phyloP scores from a whole-genome alignment of 495 filamentous ascomycete species.

The Thozetella sp. region DNA sequence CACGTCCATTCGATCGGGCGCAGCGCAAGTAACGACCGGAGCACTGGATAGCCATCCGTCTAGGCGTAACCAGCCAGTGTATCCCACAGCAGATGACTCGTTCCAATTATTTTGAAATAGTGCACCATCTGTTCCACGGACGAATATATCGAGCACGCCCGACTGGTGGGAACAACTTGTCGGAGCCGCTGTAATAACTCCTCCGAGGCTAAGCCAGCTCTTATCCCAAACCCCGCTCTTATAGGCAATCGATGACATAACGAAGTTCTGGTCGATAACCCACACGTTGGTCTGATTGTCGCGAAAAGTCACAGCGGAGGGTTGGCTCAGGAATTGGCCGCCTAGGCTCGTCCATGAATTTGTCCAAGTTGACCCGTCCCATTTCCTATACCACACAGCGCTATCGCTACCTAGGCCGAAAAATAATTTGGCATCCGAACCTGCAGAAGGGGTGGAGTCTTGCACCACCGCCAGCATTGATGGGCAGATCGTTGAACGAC shows the following conservation, averaged over 20 bases:
- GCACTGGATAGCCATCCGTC: not conserved
- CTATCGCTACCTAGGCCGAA: not conserved
- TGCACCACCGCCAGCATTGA: too few species aligned
- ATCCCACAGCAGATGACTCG: not conserved
- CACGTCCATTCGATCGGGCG: too few species aligned
- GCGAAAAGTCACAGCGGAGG: not conserved
- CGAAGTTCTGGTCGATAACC: constrained; percentile 3
- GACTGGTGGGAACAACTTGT: not conserved
- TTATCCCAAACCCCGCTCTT: not conserved
- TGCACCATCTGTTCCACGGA: not conserved
- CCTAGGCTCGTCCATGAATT: not conserved
- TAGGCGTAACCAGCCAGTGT: not conserved
- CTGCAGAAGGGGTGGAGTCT: too few species aligned
- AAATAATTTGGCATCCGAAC: too few species aligned
- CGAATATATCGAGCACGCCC: not conserved
- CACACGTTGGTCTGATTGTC: not conserved
- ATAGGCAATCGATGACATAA: not conserved
- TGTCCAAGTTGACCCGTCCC: not conserved
- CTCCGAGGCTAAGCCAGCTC: not conserved
- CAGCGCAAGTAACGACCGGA: not conserved
- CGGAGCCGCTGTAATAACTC: not conserved
- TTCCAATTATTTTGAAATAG: not conserved
- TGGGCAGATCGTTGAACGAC: too few species aligned
- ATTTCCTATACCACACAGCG: not conserved
- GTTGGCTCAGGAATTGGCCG: constrained; percentile 12